Base-by-base conservation (phyloP, 1,284 basidiomycete species). In the Naganishia sp. region DNA sequence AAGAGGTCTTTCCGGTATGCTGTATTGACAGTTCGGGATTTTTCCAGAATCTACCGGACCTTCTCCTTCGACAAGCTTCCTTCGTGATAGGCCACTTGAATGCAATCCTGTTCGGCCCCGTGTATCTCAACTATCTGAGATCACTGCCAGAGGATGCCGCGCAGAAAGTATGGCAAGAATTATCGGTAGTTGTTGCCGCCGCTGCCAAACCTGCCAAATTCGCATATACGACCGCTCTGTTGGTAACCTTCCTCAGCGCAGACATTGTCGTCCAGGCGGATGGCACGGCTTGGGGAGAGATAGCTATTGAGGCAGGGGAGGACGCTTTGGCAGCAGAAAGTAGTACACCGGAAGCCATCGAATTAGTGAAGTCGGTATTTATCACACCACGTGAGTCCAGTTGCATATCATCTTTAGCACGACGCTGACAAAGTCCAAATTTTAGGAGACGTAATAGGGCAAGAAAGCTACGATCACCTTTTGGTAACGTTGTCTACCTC, bases 281-380 rank as follows among this genome's bases (percentile, higher is more conserved):
- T 28, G 60, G 31, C n/a, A 63, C 66, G 11, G 39, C 60, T 28
- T 67, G 66, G 63, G 58, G 61, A 6, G 56, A 65, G 35, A 65
- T 65, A 46, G 63, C 54, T 18, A 54, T 68, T 21, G 57, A 68
- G 21, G 67, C 63, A 11, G 67, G 51, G 17, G 67, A 65, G 49
- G 43, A 50, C 9, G 67, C 67, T 35, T 21, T 55, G 17, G 39
- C 51, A 10, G 4, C 7, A 21, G 41, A 62, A 7, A 43, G 25
- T 21, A 25, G 35, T n/a, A 42, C 17, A n/a, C 18, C 50, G 17
- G 45, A 65, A 55, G 63, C 67, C 9, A 42, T 50, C 10, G 46
- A 65, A 32, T 42, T 68, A 11, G 31, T 68, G 25, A 55, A 46
- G 35, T 56, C 39, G 39, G 15, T 68, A 1, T 31, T 68, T 2